phyloP scores from a whole-genome alignment of 352 stramenopile species.

The Globisporangium abappressorium region DNA sequence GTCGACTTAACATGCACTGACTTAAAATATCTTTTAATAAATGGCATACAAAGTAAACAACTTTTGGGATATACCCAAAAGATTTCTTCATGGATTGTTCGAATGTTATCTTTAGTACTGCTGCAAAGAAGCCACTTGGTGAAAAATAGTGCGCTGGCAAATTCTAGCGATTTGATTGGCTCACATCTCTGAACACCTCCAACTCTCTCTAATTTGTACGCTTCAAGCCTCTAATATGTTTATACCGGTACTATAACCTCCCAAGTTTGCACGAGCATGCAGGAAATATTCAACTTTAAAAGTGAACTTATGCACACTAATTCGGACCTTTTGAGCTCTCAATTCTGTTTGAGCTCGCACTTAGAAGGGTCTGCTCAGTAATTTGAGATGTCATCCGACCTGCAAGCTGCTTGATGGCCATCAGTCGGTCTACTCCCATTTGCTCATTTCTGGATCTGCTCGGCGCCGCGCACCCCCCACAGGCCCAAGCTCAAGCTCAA shows the following conservation, averaged over 20 bases:
- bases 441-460: constrained; percentile 2
- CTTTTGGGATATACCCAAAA: not conserved
- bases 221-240: too few species aligned
- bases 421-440: not conserved
- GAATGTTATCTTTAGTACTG: not conserved
- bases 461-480: not conserved
- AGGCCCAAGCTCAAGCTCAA: not conserved
- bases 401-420: not conserved
- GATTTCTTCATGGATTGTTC: not conserved
- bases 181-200: not conserved
- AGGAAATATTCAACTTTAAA: too few species aligned
- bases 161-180: not conserved
- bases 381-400: too few species aligned
- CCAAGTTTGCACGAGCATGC: too few species aligned
- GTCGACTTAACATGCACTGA: too few species aligned
- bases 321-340: not conserved
- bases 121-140: constrained; percentile 3
- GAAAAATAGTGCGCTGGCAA: not conserved
- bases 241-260: too few species aligned
- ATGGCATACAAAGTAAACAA: too few species aligned
- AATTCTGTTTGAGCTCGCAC: not conserved
- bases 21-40: too few species aligned
- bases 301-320: too few species aligned
- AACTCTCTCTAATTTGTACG: too few species aligned
- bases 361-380: too few species aligned